Base-by-base conservation (phyloP, 192 early-diverging fungal species). In the Martensiomyces pterosporus region DNA sequence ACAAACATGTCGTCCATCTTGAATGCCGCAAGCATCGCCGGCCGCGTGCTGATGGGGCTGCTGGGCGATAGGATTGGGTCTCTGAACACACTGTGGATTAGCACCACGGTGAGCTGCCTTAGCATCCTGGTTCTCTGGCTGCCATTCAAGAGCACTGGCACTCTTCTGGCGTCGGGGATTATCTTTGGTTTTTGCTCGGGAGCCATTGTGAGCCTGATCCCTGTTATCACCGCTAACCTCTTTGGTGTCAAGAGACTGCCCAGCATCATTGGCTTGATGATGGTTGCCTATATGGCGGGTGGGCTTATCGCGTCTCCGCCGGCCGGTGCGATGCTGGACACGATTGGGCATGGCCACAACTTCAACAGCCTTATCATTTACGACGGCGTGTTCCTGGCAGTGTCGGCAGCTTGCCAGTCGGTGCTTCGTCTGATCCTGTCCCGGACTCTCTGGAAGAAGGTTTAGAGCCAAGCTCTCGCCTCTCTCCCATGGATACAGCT, bases 131-230 rank as follows among this genome's bases (percentile, higher is more conserved):
- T 57, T 19, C 17, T 73, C 2, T 73, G 63, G 69, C 41, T 65
- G 4, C 61, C 57, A 16, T 64, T 66, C 24, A 51, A 55, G 16
- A 37, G 22, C 17, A 13, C 52, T 12, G 53, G 54, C n/a, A 46
- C 55, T 4, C 44, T 73, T 18, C 47, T 57, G 19, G 57, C 53
- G 0, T 36, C 53, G 2, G 62, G 47, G 3, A 39, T 55, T 1
- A 15, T 73, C 2, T 65, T 57, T 47, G 67, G 67, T 2, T 71
- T 71, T 21, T 58, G 39, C 15, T 63, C 55, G 12, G 60, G 60
- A 15, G 56, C 46, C 17, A 43, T 73, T 22, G 57, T 73, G 4
- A 52, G 57, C 2, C 48, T 62, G n/a, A 35, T 65, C 12, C 69
- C 62, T 3, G 63, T 64, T 3, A 51, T 60, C 16, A 51, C 55